These are phyloP conservation scores for Fusarium incarnatum DNA, from an alignment of 2,329 filamentous ascomycete genomes.

Conservation along the genomic window DNA sequence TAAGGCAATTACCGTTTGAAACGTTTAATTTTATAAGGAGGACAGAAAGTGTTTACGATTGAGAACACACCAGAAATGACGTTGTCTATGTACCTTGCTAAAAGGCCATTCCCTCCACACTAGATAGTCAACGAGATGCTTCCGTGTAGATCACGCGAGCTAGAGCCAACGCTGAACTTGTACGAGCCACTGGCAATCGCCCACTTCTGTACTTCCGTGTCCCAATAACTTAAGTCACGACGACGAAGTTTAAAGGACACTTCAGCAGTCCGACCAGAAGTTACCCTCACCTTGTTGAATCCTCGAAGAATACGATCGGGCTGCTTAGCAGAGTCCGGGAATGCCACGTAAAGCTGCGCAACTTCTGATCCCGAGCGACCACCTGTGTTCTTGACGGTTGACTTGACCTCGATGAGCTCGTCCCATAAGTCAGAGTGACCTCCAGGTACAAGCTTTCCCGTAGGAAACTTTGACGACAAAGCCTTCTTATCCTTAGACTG, in stretches of 20 bases:
- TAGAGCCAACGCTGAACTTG: not conserved
- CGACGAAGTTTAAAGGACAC: not conserved
- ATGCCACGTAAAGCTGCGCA: not conserved
- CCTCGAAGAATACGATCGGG: not conserved
- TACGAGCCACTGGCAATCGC: not conserved
- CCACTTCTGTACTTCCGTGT: not conserved
- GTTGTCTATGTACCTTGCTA: too few relatives aligned
- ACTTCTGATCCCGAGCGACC: not conserved
- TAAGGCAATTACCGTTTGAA: not conserved
- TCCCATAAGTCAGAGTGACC: not conserved
- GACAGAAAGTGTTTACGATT: too few relatives aligned
- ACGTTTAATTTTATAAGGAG: too few relatives aligned
- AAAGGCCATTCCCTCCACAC: too few relatives aligned
- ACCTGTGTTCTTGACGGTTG: not conserved
- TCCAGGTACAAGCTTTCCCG: not conserved
- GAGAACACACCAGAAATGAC: too few relatives aligned
- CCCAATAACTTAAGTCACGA: not conserved
- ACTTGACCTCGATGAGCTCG: not conserved
- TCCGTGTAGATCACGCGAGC: not conserved
- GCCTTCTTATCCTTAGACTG: not conserved
- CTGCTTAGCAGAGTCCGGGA: not conserved
- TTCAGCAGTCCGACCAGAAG: not conserved
- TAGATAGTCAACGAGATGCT: not conserved
- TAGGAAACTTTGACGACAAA: not conserved
- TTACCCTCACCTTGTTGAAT: not conserved